Evolutionary conservation across 78 protist species (phyloP), one percentile per base, ranked within the genome.

Genomic region (Cavenderia fasciculata): DNA sequence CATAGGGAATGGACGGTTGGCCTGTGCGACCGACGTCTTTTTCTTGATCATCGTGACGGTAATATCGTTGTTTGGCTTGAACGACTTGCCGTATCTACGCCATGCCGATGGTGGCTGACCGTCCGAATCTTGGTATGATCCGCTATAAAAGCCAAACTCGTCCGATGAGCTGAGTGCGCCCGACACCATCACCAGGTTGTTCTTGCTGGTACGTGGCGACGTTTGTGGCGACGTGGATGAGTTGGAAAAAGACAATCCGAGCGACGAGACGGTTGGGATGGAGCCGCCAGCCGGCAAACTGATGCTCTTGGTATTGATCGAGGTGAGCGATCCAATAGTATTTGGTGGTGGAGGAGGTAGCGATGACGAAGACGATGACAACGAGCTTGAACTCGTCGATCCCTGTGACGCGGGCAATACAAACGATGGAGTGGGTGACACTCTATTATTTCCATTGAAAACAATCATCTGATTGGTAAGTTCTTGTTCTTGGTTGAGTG

Each of bases 21-120:
- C 88, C 36, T 36, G 34, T 23, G 76, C 88, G 10, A 66, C 52
- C 1, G 88, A 62, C 1, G 88, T 79, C 29, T 79, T 79, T 51
- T 79, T 79, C 29, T 66, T 79, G 47, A 79, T 47, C 51, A 79
- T 79, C 14, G 88, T 65, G 16, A 66, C 6, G 0, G 88, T 66
- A 12, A 79, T 79, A 11, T 79, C 25, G 33, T 79, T 69, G 38
- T 66, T 79, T 16, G n/a, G 21, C 46, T 34, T 63, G 1, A 79
- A 33, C 16, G 88, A 79, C 33, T 79, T 79, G 27, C 88, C 88
- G 54, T 68, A 66, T 40, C 88, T 62, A 34, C 88, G 49, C 88
- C 88, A 79, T 8, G 61, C 72, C 4, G 59, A 36, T 21, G 88
- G 88, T 47, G 61, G 88, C 66, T 79, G 75, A 27, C 76, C 88